Base-by-base conservation (phyloP, 306 rosid genomes). In the Citrullus amarus region DNA sequence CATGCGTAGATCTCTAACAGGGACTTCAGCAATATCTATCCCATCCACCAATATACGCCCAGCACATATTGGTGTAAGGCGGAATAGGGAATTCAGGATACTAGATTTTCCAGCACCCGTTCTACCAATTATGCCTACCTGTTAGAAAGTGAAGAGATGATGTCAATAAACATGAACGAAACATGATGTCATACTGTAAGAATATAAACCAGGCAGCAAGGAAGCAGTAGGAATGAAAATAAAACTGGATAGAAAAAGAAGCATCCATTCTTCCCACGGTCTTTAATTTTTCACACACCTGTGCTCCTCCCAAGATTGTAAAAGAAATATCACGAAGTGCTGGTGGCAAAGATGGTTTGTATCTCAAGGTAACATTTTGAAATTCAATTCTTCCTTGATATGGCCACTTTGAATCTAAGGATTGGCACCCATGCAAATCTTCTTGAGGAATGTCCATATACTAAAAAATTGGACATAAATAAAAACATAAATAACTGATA, bases 81-180 rank as follows among this genome's bases (percentile, higher is more conserved):
- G 89, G 84, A 95, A 95, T 86, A 95, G 95, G 57, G 96, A 91
- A 87, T 91, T 95, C 85, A 95, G 80, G 83, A 95, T 88, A 86
- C 97, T 95, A 81, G 98, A 95, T 81, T 95, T 94, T 83, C 98
- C 97, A 77, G 98, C 98, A 53, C 98, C 97, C 28, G 97, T 95
- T 85, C 98, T 95, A 80, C 97, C 98, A 81, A 95, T 86, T 78
- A 95, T 85, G 71, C 98, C 98, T 68, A 95, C 93, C 96, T 95
- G 87, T 67, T 80, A 69, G 58, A 81, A 71, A 81, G 70, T 79
- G 38, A 30, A 56, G 78, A 77, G 54, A 79, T 13, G 6, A 39
- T 78, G 77, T 55, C 18, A 78, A 38, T 79, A 51, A 61, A 50
- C 58, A 63, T 55, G 53, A 78, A 65, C 44, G 60, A 59, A 79